Base-by-base conservation (phyloP, 1,284 basidiomycete genomes). In the Fomitopsis betulina region DNA sequence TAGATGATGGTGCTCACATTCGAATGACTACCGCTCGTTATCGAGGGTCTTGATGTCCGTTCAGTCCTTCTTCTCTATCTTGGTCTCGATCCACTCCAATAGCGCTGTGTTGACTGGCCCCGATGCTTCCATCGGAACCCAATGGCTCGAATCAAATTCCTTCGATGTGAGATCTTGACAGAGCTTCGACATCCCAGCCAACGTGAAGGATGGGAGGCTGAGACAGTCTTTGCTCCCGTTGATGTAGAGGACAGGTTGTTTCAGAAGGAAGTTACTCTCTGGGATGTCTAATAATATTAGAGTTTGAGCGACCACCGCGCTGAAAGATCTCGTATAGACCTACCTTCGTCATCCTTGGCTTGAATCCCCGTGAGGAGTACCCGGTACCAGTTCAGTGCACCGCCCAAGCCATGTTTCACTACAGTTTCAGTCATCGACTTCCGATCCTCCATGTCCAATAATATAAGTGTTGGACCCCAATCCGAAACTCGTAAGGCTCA, bases 21-120 rank as follows among this genome's bases (percentile, higher is more conserved):
- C 35, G 35, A 37, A 30, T 30, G 27, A 8, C 27, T 30, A 30
- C 27, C 27, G 27, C 27, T 30, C 27, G 2, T 2, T 4, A 30
- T 30, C 27, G 27, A 30, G 27, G 27, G 35, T 37, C 35, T 10
- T 30, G 8, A 37, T 37, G 12, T 10, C 35, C 13, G 35, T 3
- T 37, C 35, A 37, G 13, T 37, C 3, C 19, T 21, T 17, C 23
- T 40, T 30, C 54, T 55, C 33, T 27, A 19, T 6, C 40, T 45
- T 35, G 4, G 74, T 73, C 64, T 93, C 84, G 65, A 96, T 88
- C 63, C 93, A 84, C 65, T 84, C 80, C 62, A 82, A 80, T 60
- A 93, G 72, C 53, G 75, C 76, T 62, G 84, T 80, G 5, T 86
- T 67, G 17, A 70, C 82, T 25, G 84, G 84, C 51, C 75, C 69